Base-by-base conservation (phyloP, 2,329 filamentous ascomycete genomes). In the Penicillium sp. region DNA sequence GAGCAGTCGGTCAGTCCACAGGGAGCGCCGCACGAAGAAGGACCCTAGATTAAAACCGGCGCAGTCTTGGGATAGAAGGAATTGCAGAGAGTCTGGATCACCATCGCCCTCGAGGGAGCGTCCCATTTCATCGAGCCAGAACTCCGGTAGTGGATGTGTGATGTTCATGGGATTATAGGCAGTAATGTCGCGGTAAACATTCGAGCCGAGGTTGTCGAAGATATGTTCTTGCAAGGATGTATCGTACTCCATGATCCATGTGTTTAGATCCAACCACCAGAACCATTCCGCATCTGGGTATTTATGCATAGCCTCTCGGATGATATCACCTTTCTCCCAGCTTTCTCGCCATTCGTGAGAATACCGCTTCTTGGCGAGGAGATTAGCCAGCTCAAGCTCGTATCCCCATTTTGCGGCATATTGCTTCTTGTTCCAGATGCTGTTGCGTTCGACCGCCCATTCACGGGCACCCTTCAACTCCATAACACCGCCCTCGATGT, bases 331-430 rank as follows among this genome's bases (percentile, higher is more conserved):
- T 80, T 97, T 99, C 76, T 99, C 94, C 94, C 94, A 99, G 72
- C 93, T 95, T 76, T 99, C 94, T 67, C 94, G 85, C 94, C 94
- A 99, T 76, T 99, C 94, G 76, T 99, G 94, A 27, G 94, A 93
- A 72, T 99, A 99, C 62, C 92, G 87, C 78, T 97, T 97, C 83
- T 97, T 96, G 50, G 92, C 96, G 77, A 92, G 93, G 92, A 99
- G 96, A 73, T 99, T 95, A 62, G 96, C 91, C 69, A 97, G 88
- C 72, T 99, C 94, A 54, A 99, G 79, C 58, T 97, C 89, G 72
- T 99, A 97, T 13, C 94, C 94, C 92, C 94, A 97, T 71, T 82
- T 83, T 32, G 84, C 81, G 2, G 86, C 88, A 69, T 99, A 99
- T 67, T 88, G 89, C 70, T 88, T 88, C 80, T 99, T 99, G 77